Conservation (phyloP, 2,329 filamentous ascomycete species). For the Chalaropsis ovoidea region DNA sequence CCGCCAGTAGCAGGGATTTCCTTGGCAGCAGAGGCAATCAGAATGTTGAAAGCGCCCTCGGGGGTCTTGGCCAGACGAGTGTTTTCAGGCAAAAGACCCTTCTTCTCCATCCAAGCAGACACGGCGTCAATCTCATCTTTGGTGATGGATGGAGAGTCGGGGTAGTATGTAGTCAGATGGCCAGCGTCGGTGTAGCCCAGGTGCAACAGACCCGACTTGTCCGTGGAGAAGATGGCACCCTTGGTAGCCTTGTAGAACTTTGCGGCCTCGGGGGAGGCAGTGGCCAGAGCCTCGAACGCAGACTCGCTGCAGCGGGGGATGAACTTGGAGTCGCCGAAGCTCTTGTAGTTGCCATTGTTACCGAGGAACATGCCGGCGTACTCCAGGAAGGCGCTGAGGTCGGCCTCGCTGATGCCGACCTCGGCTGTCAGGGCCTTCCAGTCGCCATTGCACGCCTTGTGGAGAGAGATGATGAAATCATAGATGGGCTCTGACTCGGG, state of each 20-base stretch:
- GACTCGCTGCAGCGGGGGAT: constrained; percentile 59
- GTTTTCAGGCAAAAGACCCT: constrained; percentile 64
- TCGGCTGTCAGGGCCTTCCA: constrained; percentile 59
- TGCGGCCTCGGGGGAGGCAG: constrained; percentile 49
- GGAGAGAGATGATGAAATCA: constrained; percentile 65
- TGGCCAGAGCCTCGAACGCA: constrained; percentile 54
- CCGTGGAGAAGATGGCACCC: constrained; percentile 61
- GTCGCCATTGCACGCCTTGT: constrained; percentile 56
- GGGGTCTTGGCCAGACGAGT: constrained; percentile 60
- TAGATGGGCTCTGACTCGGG: constrained; percentile 73
- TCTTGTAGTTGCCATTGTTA: constrained; percentile 78
- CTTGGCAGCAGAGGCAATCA: constrained; percentile 60
- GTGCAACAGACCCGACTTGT: constrained; percentile 57
- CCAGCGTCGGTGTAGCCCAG: constrained; percentile 64
- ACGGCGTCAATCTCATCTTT: constrained; percentile 64
- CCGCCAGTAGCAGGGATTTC: constrained; percentile 52
- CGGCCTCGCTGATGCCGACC: constrained; percentile 52
- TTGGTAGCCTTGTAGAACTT: constrained; percentile 57
- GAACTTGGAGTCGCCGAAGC: constrained; percentile 77
- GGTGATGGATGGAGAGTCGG: constrained; percentile 62
- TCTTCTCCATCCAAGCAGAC: constrained; percentile 61
- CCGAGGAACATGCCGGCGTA: constrained; percentile 71
- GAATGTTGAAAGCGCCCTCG: constrained; percentile 56
- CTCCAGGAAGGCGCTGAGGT: constrained; percentile 60
- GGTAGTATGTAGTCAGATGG: constrained; percentile 75